Percentiles rank a stretch among this genome's conserved stretches.
Evolutionary conservation across 805 yeast genomes (phyloP).

Genomic region (Pichia rugopelliculosa): DNA sequence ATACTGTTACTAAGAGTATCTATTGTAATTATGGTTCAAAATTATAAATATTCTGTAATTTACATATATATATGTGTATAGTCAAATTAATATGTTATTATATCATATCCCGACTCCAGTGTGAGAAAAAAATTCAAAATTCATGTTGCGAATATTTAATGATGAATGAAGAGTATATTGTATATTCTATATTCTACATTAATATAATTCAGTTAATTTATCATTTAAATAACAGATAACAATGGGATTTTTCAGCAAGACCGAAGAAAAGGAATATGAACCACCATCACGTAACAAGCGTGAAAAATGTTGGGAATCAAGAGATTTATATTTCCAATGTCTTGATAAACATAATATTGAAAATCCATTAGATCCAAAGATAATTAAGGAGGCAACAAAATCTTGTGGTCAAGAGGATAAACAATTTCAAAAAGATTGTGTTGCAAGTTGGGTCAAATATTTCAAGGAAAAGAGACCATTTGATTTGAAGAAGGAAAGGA

Average conservation of each 20-base stretch:
- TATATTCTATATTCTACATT: too few relatives aligned
- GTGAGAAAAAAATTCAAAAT: not conserved
- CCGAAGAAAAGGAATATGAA: constrained; percentile 24
- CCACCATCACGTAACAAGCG: constrained; percentile 58
- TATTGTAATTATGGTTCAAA: constrained; percentile 42
- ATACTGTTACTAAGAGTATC: constrained; percentile 70
- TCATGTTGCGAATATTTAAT: not conserved
- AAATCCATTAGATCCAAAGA: constrained; percentile 55
- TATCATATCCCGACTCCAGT: too few relatives aligned
- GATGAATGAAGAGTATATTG: not conserved
- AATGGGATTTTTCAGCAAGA: not conserved
- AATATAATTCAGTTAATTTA: not conserved
- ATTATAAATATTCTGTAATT: too few relatives aligned
- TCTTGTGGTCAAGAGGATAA: constrained; percentile 51
- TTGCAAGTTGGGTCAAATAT: constrained; percentile 80
- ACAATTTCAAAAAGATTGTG: constrained; percentile 70
- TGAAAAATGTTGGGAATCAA: constrained; percentile 79
- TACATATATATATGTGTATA: not conserved
- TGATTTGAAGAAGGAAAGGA: constrained; percentile 61
- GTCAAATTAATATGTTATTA: too few relatives aligned
- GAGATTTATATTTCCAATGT: constrained; percentile 74
- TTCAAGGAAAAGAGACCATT: constrained; percentile 85
- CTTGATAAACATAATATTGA: constrained; percentile 59
- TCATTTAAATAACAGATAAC: too few relatives aligned
- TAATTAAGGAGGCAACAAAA: constrained; percentile 32